Percentiles rank a stretch among this genome's conserved stretches.
phyloP scores from a whole-genome alignment of 257 asterid genomes.

The Rubia yunnanensis region DNA sequence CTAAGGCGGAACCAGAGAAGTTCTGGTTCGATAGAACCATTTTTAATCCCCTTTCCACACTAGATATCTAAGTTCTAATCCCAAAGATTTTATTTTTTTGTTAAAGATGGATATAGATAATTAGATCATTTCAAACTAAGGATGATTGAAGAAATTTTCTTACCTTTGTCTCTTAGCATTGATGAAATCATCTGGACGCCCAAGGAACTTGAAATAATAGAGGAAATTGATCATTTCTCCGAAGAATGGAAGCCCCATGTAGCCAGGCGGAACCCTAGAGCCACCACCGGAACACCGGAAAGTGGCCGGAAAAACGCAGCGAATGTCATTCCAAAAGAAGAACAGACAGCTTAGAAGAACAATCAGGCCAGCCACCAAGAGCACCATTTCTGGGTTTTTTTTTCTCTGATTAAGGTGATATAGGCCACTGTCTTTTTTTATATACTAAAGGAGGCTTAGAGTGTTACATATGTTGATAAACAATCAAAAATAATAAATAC shows the following conservation, averaged over 20 bases:
- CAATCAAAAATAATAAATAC: too few species aligned
- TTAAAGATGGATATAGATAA: background rate
- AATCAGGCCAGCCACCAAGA: slow-evolving; percentile 9
- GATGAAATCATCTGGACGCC: slow-evolving; percentile 50
- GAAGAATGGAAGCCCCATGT: slow-evolving; percentile 47
- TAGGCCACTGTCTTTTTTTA: too few species aligned
- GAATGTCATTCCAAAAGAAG: slow-evolving; percentile 46
- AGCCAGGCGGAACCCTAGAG: slow-evolving; percentile 42
- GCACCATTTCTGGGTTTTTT: background rate
- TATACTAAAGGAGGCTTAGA: too few species aligned
- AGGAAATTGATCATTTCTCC: slow-evolving; percentile 45
- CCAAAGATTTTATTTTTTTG: too few species aligned
- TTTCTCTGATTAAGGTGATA: too few species aligned
- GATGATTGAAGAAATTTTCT: background rate
- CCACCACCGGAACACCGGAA: slow-evolving; percentile 15
- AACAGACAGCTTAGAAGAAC: slow-evolving; percentile 19
- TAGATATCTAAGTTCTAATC: too few species aligned
- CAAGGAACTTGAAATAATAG: slow-evolving; percentile 41
- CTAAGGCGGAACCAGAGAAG: too few species aligned
- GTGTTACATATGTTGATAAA: too few species aligned
- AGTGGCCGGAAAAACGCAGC: slow-evolving; percentile 25
- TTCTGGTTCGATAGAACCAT: too few species aligned
- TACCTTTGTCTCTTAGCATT: slow-evolving; percentile 39
- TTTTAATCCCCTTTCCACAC: too few species aligned
- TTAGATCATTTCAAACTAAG: background rate